Conservation (phyloP, 768 basidiomycete species). For the Russula lepida region DNA sequence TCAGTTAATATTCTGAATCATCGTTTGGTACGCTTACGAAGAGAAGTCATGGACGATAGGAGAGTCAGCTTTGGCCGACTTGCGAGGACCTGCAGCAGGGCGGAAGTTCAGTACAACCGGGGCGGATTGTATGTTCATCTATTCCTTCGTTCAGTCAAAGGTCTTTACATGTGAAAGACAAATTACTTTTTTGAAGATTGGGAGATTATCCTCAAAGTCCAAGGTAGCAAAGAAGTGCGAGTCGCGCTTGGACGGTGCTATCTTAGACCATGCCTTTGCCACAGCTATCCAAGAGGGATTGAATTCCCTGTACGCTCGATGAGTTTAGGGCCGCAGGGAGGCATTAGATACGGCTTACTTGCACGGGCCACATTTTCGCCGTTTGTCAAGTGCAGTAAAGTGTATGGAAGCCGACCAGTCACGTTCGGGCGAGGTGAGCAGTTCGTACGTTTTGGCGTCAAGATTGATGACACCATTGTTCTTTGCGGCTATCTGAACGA, state of each 20-base stretch:
- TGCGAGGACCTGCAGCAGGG: slow-evolving; percentile 61
- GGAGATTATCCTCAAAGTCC: slow-evolving; percentile 74
- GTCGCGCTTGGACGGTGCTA: slow-evolving; percentile 52
- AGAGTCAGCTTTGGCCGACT: slow-evolving; percentile 42
- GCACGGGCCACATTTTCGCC: slow-evolving; percentile 88
- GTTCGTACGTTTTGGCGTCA: slow-evolving; percentile 64
- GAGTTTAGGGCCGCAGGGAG: neutral
- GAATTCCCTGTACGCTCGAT: slow-evolving; percentile 55
- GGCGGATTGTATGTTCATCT: slow-evolving; percentile 80
- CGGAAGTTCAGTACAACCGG: slow-evolving; percentile 76
- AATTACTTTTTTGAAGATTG: slow-evolving; percentile 72
- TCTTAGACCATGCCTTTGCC: slow-evolving; percentile 72
- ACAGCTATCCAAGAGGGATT: slow-evolving; percentile 76
- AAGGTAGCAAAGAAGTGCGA: slow-evolving; percentile 87
- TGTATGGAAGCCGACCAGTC: slow-evolving; percentile 85
- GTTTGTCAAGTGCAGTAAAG: slow-evolving; percentile 76
- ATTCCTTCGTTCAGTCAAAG: slow-evolving; percentile 2
- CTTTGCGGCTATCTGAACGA: slow-evolving; percentile 57
- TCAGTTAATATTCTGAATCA: neutral
- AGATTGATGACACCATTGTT: slow-evolving; percentile 79
- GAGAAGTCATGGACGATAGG: slow-evolving; percentile 73
- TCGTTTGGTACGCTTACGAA: slow-evolving; percentile 38
- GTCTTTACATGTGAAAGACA: neutral
- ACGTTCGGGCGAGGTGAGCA: slow-evolving; percentile 65
- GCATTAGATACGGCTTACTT: slow-evolving; percentile 43